Conservation (phyloP, 139 green algal genomes). For the Chlamydomonas schloesseri region DNA sequence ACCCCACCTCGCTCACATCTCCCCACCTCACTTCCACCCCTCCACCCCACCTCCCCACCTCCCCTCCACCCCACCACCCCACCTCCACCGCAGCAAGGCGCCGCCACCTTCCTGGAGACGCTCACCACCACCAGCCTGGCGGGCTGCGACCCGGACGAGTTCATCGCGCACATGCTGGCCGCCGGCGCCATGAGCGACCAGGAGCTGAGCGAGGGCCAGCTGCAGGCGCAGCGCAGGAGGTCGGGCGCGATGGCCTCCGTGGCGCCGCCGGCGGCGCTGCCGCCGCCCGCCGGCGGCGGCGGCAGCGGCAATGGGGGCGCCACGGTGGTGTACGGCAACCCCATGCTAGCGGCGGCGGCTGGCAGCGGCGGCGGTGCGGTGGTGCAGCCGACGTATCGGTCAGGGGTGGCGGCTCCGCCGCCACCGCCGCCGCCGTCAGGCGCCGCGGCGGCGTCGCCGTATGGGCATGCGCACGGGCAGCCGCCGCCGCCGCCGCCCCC, state of each 20-base stretch:
- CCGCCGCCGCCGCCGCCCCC: slow-evolving; percentile 23
- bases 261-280: neutral
- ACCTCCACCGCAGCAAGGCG: slow-evolving; percentile 64
- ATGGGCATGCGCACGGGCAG: neutral
- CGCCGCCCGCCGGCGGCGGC: neutral
- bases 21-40: too few relatives aligned
- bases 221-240: neutral
- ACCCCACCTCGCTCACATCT: too few relatives aligned
- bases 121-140: slow-evolving; percentile 68
- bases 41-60: neutral
- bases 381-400: too few relatives aligned
- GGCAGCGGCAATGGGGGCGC: neutral
- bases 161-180: slow-evolving; percentile 81
- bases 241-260: neutral
- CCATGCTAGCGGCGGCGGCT: slow-evolving; percentile 4
- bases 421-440: too few relatives aligned
- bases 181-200: slow-evolving; percentile 65
- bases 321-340: slow-evolving; percentile 20
- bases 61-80: neutral
- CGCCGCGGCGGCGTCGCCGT: too few relatives aligned
- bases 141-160: slow-evolving; percentile 71
- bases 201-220: slow-evolving; percentile 50
- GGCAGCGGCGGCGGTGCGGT: too few relatives aligned
- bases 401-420: too few relatives aligned
- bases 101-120: slow-evolving; percentile 79